Base-by-base conservation (phyloP, 345 rosid genomes). In the Salix brachista region DNA sequence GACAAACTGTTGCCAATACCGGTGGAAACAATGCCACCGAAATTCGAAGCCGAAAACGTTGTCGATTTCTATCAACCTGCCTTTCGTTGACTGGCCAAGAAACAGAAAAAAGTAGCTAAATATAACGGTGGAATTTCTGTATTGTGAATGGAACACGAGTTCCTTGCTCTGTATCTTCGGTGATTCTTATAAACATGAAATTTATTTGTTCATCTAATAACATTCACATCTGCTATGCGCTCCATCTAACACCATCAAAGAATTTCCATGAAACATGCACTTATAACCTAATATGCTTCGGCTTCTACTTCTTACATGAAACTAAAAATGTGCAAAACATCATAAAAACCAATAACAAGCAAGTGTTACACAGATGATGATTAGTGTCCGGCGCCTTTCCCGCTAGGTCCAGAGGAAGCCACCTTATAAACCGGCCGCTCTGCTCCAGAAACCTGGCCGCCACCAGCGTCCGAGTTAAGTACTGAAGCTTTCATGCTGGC, bases 351-450 rank as follows among this genome's bases (percentile, higher is more conserved):
- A 61, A 18, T 8, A 42, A 7, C n/a, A 34, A 64, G 21, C 37
- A 32, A 25, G 32, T 6, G 48, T 41, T 19, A 41, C 41, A 76
- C 28, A 26, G 46, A 65, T 69, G 46, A 75, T 41, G 17, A 50
- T 77, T 78, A 90, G 75, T 92, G 94, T 70, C 97, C 97, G 62
- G 94, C 72, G 70, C 97, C 94, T 89, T 85, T 89, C 87, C 91
- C 78, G 87, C 94, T 92, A 19, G 94, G 97, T 56, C 94, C 97
- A 32, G 97, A 80, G 16, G 93, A 78, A 70, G 91, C 82, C 91
- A 83, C 37, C 56, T 85, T 80, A 76, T 78, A 86, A 70, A 67
- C 85, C 75, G 66, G 13, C 62, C 5, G 46, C 36, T 68, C 77
- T 61, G 73, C 25, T 46, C 69, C 32, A 67, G 44, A 70, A 80